Evolutionary conservation across 495 filamentous ascomycete species (phyloP), one percentile per base, ranked within the genome.

Genomic region (Alectoria sarmentosa): DNA sequence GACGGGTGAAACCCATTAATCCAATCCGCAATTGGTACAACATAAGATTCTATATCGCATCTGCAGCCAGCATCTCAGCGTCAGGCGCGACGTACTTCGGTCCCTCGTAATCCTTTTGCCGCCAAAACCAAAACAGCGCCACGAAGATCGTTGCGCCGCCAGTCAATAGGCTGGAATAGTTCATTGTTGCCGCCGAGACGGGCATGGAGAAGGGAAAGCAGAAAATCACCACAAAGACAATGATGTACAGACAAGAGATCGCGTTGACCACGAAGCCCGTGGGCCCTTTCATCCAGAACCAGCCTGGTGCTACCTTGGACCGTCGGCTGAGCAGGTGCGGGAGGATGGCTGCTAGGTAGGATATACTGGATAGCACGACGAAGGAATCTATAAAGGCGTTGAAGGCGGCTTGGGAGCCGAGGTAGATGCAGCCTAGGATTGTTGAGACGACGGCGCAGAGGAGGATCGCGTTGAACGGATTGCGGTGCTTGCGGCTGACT

Each of bases 351-450:
- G 85, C 82, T 15, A 85, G 78, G 63, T 92, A 92, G 0, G 88
- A 90, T 0, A 84, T 71, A 0, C 86, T 88, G n/a, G 84, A 84
- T 0, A 92, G 80, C 38, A 92, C 83, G 69, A 92, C 84, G 71
- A 90, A 93, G 0, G 81, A 85, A 3, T 87, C 88, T 3, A 90
- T 85, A 9, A 92, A 78, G 42, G 86, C 87, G 42, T 80, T 76
- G 75, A 92, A 92, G 0, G 90, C 90, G 0, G 86, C 87, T 0
- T 79, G 79, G 65, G 77, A 83, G 32, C 87, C 88, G 1, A 91
- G 76, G 21, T 87, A 87, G 64, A 93, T 90, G 64, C 80, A 83
- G 3, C 87, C 89, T 1, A 92, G 74, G 30, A 82, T 79, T 6
- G 87, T 89, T 30, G 80, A 79, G 36, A 90, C 69, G 23, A 79